Conservation (phyloP, 257 asterid genomes). For the Nicotiana tomentosiformis region DNA sequence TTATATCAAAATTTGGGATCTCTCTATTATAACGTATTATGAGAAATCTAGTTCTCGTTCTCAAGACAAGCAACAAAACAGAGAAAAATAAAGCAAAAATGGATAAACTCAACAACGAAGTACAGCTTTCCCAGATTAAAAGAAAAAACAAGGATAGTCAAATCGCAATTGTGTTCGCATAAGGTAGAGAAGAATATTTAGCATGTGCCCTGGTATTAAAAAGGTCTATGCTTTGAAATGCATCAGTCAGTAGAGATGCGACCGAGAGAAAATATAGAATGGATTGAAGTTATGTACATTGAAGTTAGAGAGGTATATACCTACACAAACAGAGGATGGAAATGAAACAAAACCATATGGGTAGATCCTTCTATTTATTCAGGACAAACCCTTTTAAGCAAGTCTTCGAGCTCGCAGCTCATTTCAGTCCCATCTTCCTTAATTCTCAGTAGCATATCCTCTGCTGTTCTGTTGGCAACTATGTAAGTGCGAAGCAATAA, state of each 20-base stretch:
- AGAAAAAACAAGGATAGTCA: background rate
- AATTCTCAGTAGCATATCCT: constrained; percentile 36
- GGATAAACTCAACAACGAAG: too few species aligned
- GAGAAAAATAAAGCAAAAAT: too few species aligned
- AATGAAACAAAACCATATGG: background rate
- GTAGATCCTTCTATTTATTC: constrained; percentile 4
- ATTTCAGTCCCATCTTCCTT: constrained; percentile 45
- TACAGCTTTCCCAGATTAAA: too few species aligned
- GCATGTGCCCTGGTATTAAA: background rate
- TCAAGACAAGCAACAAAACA: too few species aligned
- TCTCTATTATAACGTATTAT: too few species aligned
- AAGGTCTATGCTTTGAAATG: background rate
- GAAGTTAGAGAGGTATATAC: background rate
- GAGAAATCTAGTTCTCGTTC: too few species aligned
- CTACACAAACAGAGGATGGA: background rate
- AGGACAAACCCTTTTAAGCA: constrained; percentile 34
- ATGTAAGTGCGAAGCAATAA: constrained; percentile 43
- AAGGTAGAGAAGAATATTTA: background rate
- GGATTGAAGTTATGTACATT: background rate
- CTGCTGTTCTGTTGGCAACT: constrained; percentile 39
- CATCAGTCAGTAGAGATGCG: background rate
- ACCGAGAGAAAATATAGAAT: background rate
- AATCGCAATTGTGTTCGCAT: background rate
- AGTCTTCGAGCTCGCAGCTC: constrained; percentile 32
- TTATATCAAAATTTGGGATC: background rate